Percentiles rank a stretch among this genome's conserved stretches.
Conservation (phyloP, 2,329 filamentous ascomycete genomes). For the Ophiostoma quercus region DNA sequence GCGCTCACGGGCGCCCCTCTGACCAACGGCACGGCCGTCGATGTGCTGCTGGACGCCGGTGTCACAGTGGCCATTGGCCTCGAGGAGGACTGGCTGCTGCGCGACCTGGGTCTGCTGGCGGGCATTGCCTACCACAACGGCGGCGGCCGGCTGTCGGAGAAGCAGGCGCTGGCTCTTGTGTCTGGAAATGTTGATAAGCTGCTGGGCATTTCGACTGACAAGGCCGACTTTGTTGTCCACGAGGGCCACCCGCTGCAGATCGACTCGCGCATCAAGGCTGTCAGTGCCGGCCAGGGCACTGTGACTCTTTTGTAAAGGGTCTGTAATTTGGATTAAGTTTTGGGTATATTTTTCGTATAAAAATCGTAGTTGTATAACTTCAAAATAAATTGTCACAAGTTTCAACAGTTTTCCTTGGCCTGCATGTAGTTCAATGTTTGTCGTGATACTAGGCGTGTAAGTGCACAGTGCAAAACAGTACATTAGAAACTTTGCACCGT, state of each 20-base stretch:
- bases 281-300: constrained; percentile 43
- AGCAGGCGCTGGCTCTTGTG: constrained; percentile 52
- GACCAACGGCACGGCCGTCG: constrained; percentile 58
- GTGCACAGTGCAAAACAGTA: constrained; percentile 6
- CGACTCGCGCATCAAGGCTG: constrained; percentile 50
- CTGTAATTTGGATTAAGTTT: not conserved
- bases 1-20: constrained; percentile 60
- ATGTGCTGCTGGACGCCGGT: constrained; percentile 53
- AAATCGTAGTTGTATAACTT: not conserved
- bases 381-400: not conserved
- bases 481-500: not conserved
- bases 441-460: not conserved
- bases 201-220: constrained; percentile 43
- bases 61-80: constrained; percentile 55
- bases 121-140: constrained; percentile 56
- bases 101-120: constrained; percentile 55
- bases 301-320: constrained; percentile 27
- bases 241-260: constrained; percentile 61
- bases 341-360: not conserved
- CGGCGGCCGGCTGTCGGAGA: constrained; percentile 49
- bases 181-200: constrained; percentile 54
- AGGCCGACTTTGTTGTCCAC: constrained; percentile 54
- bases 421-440: not conserved
- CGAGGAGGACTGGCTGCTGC: constrained; percentile 57
- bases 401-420: not conserved